phyloP scores from a whole-genome alignment of 2,329 filamentous ascomycete species.

The Sphaerulina musiva region DNA sequence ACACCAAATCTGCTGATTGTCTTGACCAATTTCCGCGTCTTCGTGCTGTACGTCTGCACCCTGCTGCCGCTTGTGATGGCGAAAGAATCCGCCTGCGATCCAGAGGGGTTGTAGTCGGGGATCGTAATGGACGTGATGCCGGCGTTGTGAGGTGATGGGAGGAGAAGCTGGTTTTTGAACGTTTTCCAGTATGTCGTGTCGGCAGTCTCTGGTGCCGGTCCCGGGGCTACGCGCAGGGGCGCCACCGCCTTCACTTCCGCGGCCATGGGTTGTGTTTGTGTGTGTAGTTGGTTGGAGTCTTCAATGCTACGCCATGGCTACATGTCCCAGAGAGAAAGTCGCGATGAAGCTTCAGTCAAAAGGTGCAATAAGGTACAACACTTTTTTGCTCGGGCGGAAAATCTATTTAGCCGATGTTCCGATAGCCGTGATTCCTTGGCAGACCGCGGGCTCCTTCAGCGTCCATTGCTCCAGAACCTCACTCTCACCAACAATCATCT shows the following conservation, averaged over 20 bases:
- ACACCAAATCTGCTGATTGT: conserved; percentile 78
- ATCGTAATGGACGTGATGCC: conserved; percentile 75
- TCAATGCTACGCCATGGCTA: conserved; percentile 2
- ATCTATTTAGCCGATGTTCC: too few relatives aligned
- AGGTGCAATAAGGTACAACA: not conserved
- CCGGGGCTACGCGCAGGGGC: conserved; percentile 74
- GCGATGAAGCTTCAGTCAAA: not conserved
- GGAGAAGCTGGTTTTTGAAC: conserved; percentile 84
- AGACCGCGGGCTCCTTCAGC: too few relatives aligned
- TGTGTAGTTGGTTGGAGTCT: not conserved
- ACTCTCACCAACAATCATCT: too few relatives aligned
- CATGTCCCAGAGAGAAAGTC: not conserved
- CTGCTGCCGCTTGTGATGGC: conserved; percentile 91
- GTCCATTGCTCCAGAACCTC: too few relatives aligned
- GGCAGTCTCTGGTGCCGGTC: conserved; percentile 74
- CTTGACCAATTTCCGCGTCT: conserved; percentile 85
- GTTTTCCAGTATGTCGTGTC: conserved; percentile 96
- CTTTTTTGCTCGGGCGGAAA: conserved; percentile 1
- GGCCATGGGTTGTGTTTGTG: conserved; percentile 54
- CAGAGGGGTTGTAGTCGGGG: conserved; percentile 34
- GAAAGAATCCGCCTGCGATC: conserved; percentile 59
- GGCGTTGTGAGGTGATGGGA: conserved; percentile 84
- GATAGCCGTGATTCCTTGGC: too few relatives aligned
- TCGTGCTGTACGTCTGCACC: conserved; percentile 87
- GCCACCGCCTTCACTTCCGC: conserved; percentile 75